Evolutionary conservation across 805 yeast genomes (phyloP).

Genomic region (Dipodascus albidus): DNA sequence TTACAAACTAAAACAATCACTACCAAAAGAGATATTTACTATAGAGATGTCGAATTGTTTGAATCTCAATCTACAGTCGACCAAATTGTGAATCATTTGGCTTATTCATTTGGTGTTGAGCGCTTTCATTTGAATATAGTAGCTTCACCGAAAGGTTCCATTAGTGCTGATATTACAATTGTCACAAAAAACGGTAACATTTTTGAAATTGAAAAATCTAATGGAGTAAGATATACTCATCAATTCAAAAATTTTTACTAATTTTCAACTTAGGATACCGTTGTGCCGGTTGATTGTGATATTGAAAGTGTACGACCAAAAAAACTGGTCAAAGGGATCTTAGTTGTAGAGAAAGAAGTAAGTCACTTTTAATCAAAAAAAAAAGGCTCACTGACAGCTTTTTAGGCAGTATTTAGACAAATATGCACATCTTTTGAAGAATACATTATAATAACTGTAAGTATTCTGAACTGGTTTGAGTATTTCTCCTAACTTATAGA

Average conservation of each 20-base stretch:
- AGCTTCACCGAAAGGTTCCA: slow-evolving; percentile 47
- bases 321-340: slow-evolving; percentile 22
- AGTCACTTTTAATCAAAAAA: too few species aligned
- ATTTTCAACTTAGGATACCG: slow-evolving; percentile 7
- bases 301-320: slow-evolving; percentile 16
- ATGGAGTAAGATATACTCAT: slow-evolving; percentile 5
- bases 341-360: slow-evolving; percentile 43
- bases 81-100: slow-evolving; percentile 28
- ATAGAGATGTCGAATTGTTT: slow-evolving; percentile 44
- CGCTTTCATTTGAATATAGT: slow-evolving; percentile 32
- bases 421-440: slow-evolving; percentile 17
- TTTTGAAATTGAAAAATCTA: neutral
- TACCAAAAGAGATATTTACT: slow-evolving; percentile 47
- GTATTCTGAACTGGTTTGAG: too few species aligned
- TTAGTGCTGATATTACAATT: slow-evolving; percentile 30
- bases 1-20: slow-evolving; percentile 10
- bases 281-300: slow-evolving; percentile 28
- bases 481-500: neutral
- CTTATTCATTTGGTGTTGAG: slow-evolving; percentile 29
- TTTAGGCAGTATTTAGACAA: slow-evolving; percentile 28
- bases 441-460: slow-evolving; percentile 32
- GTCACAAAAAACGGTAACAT: slow-evolving; percentile 5
- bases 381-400: slow-evolving; percentile 1
- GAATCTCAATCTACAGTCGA: slow-evolving; percentile 33
- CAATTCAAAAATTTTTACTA: neutral